phyloP scores from a whole-genome alignment of 139 green algal genomes.

The Nannochloris sp. region DNA sequence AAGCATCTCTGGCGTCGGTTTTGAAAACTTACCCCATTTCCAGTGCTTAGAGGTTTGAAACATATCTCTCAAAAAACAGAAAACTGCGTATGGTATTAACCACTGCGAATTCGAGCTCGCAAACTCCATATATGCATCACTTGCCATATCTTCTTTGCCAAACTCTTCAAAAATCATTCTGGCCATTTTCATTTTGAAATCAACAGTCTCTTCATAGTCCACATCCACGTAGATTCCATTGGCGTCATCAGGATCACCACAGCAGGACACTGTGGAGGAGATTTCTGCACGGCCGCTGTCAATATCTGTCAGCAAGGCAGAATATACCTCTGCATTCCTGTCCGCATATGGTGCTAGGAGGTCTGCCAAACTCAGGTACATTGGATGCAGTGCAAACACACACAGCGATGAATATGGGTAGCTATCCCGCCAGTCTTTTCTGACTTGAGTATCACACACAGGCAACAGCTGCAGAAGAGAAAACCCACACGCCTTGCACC shows the following conservation, averaged over 20 bases:
- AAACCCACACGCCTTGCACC: constrained; percentile 37
- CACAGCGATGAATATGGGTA: constrained; percentile 93
- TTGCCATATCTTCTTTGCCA: constrained; percentile 21
- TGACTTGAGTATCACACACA: constrained; percentile 90
- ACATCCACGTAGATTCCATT: constrained; percentile 39
- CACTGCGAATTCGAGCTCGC: constrained; percentile 73
- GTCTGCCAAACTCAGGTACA: constrained; percentile 46
- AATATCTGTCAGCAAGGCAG: too few species aligned
- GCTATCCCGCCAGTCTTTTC: constrained; percentile 83
- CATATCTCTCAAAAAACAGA: constrained; percentile 72
- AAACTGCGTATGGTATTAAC: constrained; percentile 83
- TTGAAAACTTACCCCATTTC: constrained; percentile 67
- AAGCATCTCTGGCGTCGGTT: constrained; percentile 33
- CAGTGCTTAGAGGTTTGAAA: constrained; percentile 87
- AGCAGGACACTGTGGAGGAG: too few species aligned
- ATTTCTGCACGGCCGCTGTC: too few species aligned
- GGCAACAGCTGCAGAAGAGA: constrained; percentile 84
- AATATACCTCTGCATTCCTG: too few species aligned
- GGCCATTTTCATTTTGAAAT: constrained; percentile 63
- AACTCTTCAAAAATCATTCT: constrained; percentile 38
- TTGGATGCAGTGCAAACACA: constrained; percentile 86
- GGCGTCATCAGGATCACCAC: too few species aligned
- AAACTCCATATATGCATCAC: constrained; percentile 23
- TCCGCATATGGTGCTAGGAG: background rate
- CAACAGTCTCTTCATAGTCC: constrained; percentile 78